Evolutionary conservation across 495 filamentous ascomycete genomes (phyloP), one percentile per base, ranked within the genome.

Genomic region (Cladorrhinum samala): DNA sequence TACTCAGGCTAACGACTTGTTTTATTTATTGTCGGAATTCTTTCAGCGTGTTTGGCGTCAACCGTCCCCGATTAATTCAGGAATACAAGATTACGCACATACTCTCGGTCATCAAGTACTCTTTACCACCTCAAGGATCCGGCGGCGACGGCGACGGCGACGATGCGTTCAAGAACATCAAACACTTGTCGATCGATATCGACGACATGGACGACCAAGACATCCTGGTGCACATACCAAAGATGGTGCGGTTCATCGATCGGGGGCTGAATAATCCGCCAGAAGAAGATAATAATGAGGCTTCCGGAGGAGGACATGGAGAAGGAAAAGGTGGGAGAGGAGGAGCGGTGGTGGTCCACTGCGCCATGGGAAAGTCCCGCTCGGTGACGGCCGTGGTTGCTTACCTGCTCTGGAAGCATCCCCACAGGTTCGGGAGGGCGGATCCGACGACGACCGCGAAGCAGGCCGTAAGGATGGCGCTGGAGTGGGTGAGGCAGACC

Each of bases 341-440:
- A 25, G 64, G 64, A n/a, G 71, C 65, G 18, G 70, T 77, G 41
- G 70, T 72, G 39, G 74, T 75, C 53, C 69, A 72, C 70, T 96
- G 93, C 78, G 91, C 89, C 25, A 95, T 95, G 89, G 93, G 93
- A 27, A 92, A 91, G 71, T 95, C 90, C 47, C 88, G 93, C 46
- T 96, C 91, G 19, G 85, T 90, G 55, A 83, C 90, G 41, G 77
- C 90, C 57, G 77, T 90, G 55, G 78, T 93, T 49, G 91, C 94
- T 61, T 96, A 89, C 70, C 73, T 97, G 48, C 85, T 96, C 63
- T 83, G 85, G 72, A 78, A 77, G 49, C 66, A 76, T 47, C 70
- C 75, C 19, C 63, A 73, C 30, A 72, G 72, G 44, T 77, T 75
- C 48, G 58, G 60, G 16, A 51, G 61, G 52, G 13, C 68, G 50